Conservation (phyloP, 129 eudicot species). For the Oenanthe sinensis region DNA sequence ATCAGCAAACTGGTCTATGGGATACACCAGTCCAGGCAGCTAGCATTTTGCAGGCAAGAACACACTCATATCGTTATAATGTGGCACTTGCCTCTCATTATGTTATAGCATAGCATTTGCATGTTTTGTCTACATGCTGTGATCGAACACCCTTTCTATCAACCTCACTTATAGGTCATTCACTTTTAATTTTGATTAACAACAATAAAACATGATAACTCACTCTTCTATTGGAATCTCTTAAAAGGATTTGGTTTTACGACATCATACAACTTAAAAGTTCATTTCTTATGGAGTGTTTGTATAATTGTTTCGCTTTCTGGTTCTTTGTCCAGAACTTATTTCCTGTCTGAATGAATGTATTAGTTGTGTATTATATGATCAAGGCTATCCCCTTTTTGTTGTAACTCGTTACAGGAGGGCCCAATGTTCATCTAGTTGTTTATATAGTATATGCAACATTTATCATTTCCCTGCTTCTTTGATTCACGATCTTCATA, state of each 20-base stretch:
- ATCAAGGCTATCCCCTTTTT: neutral
- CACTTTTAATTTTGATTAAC: neutral
- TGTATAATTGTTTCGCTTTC: neutral
- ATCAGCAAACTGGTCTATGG: conserved; percentile 70
- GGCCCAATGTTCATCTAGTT: neutral
- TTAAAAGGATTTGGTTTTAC: neutral
- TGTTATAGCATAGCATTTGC: neutral
- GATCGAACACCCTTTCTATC: neutral
- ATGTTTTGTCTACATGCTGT: neutral
- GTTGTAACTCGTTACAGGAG: neutral
- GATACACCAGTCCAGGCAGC: conserved; percentile 91
- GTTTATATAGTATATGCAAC: neutral
- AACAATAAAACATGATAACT: neutral
- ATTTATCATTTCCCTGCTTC: neutral
- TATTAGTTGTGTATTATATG: neutral
- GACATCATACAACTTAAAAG: neutral
- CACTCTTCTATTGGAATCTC: neutral
- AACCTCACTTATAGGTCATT: neutral
- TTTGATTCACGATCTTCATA: neutral
- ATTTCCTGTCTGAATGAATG: neutral
- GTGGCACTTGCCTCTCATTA: neutral
- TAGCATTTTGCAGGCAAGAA: conserved; percentile 63
- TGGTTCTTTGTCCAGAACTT: neutral
- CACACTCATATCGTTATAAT: neutral
- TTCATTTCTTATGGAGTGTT: neutral